These are phyloP conservation scores for Aspergillus fructus DNA, from an alignment of 2,329 filamentous ascomycete genomes.

Conservation along the genomic window DNA sequence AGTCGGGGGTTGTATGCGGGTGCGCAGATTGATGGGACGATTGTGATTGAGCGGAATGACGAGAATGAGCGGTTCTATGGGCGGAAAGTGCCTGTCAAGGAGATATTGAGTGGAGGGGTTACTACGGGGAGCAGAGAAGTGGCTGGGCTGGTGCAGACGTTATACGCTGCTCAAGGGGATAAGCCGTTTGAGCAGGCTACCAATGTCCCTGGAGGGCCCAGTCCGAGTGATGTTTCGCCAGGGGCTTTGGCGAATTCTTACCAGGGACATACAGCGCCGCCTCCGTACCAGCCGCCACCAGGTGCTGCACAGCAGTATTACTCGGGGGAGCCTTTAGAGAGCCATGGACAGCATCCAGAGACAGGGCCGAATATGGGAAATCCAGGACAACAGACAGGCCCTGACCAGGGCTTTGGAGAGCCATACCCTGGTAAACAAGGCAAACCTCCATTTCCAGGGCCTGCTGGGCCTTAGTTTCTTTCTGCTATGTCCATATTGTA, in stretches of 20 bases:
- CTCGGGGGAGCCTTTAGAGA: background rate
- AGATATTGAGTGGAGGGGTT: slow-evolving; percentile 63
- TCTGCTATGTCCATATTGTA: no score
- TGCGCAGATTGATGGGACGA: slow-evolving; percentile 80
- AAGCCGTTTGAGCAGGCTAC: slow-evolving; percentile 25
- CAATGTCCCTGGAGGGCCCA: background rate
- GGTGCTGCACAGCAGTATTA: background rate
- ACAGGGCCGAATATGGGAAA: no score
- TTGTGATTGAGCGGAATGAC: slow-evolving; percentile 80
- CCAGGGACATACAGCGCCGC: no score
- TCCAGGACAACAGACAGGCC: background rate
- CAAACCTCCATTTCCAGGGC: background rate
- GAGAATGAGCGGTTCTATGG: slow-evolving; percentile 87
- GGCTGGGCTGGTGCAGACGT: slow-evolving; percentile 70
- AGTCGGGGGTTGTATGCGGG: slow-evolving; percentile 85
- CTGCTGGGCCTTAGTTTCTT: background rate
- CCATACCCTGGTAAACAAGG: background rate
- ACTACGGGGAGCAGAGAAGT: slow-evolving; percentile 55
- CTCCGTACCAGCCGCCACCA: background rate
- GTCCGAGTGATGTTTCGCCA: no score
- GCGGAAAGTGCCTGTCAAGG: slow-evolving; percentile 58
- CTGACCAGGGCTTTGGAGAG: background rate
- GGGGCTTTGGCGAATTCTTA: no score
- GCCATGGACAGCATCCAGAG: background rate
- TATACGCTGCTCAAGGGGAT: slow-evolving; percentile 85